Evolutionary conservation across 257 asterid genomes (phyloP).

Genomic region (Knoxia roxburghii): DNA sequence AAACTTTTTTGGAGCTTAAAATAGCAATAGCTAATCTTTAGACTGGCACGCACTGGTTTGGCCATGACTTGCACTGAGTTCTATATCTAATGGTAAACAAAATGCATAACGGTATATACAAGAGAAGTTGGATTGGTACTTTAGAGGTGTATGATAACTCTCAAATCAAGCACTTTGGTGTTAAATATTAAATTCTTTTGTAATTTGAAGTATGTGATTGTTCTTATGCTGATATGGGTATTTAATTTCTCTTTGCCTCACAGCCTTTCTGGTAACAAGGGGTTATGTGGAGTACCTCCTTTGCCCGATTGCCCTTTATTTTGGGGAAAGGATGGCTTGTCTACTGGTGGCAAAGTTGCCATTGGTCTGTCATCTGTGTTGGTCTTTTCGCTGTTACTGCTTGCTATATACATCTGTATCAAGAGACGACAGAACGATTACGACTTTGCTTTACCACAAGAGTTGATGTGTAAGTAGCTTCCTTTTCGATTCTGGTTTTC

Average conservation of each 20-base stretch:
- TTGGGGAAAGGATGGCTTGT: slow-evolving; percentile 80
- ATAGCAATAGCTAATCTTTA: background rate
- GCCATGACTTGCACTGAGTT: background rate
- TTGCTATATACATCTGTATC: slow-evolving; percentile 44
- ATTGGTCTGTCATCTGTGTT: slow-evolving; percentile 54
- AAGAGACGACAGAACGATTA: slow-evolving; percentile 62
- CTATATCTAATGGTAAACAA: background rate
- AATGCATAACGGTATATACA: background rate
- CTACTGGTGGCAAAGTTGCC: slow-evolving; percentile 69
- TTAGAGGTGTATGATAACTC: background rate
- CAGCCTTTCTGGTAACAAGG: slow-evolving; percentile 86
- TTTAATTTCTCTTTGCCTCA: slow-evolving; percentile 12
- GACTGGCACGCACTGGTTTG: background rate
- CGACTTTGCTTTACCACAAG: slow-evolving; percentile 79
- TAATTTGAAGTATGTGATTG: background rate
- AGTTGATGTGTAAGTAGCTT: slow-evolving; percentile 64
- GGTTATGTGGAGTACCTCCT: slow-evolving; percentile 83
- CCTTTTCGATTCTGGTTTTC: slow-evolving; percentile 8
- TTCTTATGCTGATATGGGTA: background rate
- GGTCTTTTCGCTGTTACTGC: slow-evolving; percentile 31
- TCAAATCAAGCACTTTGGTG: background rate
- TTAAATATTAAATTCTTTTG: background rate
- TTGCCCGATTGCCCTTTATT: slow-evolving; percentile 71
- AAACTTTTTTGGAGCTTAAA: background rate
- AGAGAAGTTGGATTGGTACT: background rate